Conservation (phyloP, 1,139 yeast genomes). For the Ashbya aceris region DNA sequence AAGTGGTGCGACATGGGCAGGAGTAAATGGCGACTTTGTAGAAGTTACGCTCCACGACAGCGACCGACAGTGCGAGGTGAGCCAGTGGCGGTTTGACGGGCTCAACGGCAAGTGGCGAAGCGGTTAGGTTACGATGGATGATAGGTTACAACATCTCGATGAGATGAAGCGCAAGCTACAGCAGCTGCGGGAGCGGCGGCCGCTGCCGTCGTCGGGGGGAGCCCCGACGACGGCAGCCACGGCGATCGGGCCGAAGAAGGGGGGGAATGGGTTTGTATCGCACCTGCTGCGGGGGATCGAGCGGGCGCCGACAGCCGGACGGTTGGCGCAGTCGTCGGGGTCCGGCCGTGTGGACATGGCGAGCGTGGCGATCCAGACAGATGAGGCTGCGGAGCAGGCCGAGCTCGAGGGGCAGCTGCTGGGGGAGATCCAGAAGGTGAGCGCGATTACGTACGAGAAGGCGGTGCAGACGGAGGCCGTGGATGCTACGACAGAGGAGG, state of each 20-base stretch:
- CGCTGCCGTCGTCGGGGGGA: neutral
- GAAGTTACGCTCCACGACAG: too few relatives aligned
- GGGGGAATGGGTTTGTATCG: slow-evolving; percentile 1
- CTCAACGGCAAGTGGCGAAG: too few relatives aligned
- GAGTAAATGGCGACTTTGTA: neutral
- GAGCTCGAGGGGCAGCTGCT: neutral
- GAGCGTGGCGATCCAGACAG: slow-evolving; percentile 17
- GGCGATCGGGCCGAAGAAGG: neutral
- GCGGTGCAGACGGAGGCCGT: slow-evolving; percentile 16
- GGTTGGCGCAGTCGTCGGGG: neutral
- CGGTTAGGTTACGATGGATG: slow-evolving; percentile 6
- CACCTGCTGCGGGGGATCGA: neutral
- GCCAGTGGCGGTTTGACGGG: too few relatives aligned
- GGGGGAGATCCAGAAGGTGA: neutral
- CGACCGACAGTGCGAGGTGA: too few relatives aligned
- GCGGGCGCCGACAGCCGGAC: neutral
- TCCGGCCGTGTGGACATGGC: slow-evolving; percentile 6
- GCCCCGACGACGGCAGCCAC: neutral
- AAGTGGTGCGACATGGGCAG: neutral
- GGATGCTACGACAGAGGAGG: neutral
- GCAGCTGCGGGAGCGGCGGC: slow-evolving; percentile 17
- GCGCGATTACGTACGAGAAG: slow-evolving; percentile 16
- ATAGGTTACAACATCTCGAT: slow-evolving; percentile 17
- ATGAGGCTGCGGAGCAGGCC: slow-evolving; percentile 3
- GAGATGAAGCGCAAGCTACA: slow-evolving; percentile 16